phyloP scores from a whole-genome alignment of 352 stramenopile genomes.

The Aphanomyces stellatus region DNA sequence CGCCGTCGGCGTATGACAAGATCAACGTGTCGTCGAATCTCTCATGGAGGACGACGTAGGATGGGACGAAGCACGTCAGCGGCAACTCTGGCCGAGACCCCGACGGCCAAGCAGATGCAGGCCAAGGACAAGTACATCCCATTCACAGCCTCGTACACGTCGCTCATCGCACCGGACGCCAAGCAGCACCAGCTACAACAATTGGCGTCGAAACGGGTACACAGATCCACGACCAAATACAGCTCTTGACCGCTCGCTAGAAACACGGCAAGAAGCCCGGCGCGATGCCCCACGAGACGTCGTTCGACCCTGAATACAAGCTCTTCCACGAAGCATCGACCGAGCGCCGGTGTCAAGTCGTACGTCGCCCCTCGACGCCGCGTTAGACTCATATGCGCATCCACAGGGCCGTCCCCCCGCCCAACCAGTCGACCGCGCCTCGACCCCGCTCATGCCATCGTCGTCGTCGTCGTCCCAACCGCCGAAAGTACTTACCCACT shows the following conservation, averaged over 20 bases:
- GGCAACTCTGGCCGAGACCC: neutral
- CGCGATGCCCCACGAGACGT: slow-evolving; percentile 32
- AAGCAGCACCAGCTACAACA: slow-evolving; percentile 5
- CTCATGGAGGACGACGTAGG: slow-evolving; percentile 18
- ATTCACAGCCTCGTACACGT: slow-evolving; percentile 12
- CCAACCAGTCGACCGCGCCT: no score
- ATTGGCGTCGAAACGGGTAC: slow-evolving; percentile 1
- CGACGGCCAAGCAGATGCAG: neutral
- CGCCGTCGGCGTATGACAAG: neutral
- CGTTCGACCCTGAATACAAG: slow-evolving; percentile 50
- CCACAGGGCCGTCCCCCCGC: no score
- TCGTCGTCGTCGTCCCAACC: neutral
- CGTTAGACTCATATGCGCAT: no score
- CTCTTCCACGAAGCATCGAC: slow-evolving; percentile 29
- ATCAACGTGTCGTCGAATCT: neutral
- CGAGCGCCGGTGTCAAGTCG: slow-evolving; percentile 25
- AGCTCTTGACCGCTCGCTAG: neutral
- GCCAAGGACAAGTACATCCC: neutral
- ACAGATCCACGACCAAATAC: no score
- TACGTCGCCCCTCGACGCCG: slow-evolving; percentile 17
- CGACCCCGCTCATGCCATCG: no score
- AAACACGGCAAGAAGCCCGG: slow-evolving; percentile 21
- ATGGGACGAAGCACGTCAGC: slow-evolving; percentile 21
- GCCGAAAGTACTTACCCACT: slow-evolving; percentile 1
- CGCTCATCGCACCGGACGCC: neutral